These are phyloP conservation scores for Epichloe bromicola DNA, from an alignment of 2,329 filamentous ascomycete genomes.

Conservation along the genomic window DNA sequence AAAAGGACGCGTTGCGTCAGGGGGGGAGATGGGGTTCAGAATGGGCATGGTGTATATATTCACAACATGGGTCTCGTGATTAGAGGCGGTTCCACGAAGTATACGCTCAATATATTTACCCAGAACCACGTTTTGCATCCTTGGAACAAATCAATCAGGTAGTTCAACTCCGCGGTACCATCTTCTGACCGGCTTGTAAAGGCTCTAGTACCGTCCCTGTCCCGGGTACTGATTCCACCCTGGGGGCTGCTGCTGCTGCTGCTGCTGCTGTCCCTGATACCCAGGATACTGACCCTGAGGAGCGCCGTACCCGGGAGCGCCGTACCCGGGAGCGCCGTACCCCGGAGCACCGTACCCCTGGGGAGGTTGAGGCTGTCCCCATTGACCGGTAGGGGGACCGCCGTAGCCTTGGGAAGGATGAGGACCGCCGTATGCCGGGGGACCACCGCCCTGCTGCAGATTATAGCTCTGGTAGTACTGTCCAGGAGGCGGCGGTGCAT, in stretches of 20 bases:
- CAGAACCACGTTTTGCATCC: too few species aligned
- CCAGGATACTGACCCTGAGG: constrained; percentile 12
- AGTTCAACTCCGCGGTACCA: too few species aligned
- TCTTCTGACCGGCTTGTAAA: too few species aligned
- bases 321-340: constrained; percentile 14
- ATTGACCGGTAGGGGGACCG: constrained; percentile 10
- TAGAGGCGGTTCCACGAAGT: too few species aligned
- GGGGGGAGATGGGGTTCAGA: too few species aligned
- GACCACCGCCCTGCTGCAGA: constrained; percentile 8
- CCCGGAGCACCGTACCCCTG: constrained; percentile 10
- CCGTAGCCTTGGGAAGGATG: constrained; percentile 10
- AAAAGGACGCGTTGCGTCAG: too few species aligned
- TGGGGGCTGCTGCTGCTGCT: constrained; percentile 13
- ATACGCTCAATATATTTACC: too few species aligned
- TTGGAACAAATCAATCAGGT: too few species aligned
- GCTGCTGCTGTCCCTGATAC: constrained; percentile 11
- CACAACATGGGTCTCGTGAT: too few species aligned
- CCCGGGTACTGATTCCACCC: constrained; percentile 26
- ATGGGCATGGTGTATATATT: too few species aligned
- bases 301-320: constrained; percentile 12
- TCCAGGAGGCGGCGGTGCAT: constrained; percentile 20
- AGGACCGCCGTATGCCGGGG: constrained; percentile 10
- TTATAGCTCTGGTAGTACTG: constrained; percentile 21
- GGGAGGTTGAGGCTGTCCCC: constrained; percentile 7
- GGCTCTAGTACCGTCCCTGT: constrained; percentile 15